These are phyloP conservation scores for Citrullus mucosospermus DNA, from an alignment of 306 rosid genomes.

Conservation along the genomic window DNA sequence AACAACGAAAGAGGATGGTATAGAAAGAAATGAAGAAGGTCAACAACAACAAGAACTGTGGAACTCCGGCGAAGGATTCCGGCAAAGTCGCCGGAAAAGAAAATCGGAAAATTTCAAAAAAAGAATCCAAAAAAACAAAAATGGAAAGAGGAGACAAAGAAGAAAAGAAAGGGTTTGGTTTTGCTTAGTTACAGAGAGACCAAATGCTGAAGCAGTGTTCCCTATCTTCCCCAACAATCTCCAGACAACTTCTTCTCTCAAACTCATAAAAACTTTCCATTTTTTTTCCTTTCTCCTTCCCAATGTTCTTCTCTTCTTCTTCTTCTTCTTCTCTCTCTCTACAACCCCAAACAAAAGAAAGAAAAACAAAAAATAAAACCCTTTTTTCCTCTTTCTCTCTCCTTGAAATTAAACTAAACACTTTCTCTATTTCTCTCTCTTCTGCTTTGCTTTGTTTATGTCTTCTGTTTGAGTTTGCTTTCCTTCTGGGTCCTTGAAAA, in stretches of 20 bases:
- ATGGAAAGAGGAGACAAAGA: conserved; percentile 5
- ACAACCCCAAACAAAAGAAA: not conserved
- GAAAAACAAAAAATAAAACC: not conserved
- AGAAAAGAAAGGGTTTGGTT: conserved; percentile 9
- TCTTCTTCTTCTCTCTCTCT: not conserved
- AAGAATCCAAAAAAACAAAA: not conserved
- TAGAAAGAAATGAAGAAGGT: not conserved
- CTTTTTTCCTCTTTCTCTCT: not conserved
- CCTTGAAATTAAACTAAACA: not conserved
- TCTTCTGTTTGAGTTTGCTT: conserved; percentile 3
- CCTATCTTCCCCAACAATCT: conserved; percentile 37
- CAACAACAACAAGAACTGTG: not conserved
- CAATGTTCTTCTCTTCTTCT: not conserved
- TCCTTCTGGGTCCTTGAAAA: conserved; percentile 11
- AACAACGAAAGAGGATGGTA: not conserved
- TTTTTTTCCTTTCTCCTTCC: not conserved
- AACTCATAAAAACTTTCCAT: not conserved
- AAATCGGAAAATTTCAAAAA: not conserved
- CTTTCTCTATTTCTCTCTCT: not conserved
- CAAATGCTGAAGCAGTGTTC: conserved; percentile 39
- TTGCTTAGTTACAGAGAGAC: conserved; percentile 36
- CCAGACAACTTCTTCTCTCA: conserved; percentile 19
- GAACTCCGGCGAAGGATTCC: conserved; percentile 10
- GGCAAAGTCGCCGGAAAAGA: conserved; percentile 12
- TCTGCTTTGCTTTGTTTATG: conserved; percentile 1